Evolutionary conservation across 192 early-diverging fungal genomes (phyloP).

Genomic region (Phycomyces nitens): DNA sequence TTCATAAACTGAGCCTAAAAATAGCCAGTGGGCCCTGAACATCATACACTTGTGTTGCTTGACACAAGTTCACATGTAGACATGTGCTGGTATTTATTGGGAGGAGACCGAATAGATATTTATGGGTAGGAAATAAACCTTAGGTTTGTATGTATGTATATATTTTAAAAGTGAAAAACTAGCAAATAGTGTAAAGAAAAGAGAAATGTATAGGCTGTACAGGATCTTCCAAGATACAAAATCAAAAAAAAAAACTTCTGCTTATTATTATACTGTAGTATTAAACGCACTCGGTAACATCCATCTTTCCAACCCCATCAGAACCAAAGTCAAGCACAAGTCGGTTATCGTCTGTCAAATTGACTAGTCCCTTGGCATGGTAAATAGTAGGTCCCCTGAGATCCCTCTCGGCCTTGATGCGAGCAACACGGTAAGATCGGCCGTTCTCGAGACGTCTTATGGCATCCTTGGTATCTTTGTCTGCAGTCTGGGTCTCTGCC

Average conservation of each 20-base stretch:
- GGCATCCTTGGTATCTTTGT: not conserved
- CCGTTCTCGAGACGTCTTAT: not conserved
- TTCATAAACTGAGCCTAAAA: too few relatives aligned
- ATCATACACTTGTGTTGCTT: too few relatives aligned
- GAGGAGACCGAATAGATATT: too few relatives aligned
- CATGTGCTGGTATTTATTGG: too few relatives aligned
- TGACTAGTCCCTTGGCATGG: not conserved
- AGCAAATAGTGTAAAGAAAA: too few relatives aligned
- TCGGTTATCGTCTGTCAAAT: not conserved
- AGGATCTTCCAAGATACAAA: too few relatives aligned
- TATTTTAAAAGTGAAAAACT: too few relatives aligned
- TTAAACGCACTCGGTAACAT: slow-evolving; percentile 11
- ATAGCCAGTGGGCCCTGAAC: too few relatives aligned
- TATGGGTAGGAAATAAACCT: too few relatives aligned
- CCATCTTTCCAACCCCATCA: not conserved
- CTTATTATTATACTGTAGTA: not conserved
- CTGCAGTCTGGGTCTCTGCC: not conserved
- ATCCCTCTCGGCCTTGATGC: slow-evolving; percentile 6
- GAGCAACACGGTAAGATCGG: slow-evolving; percentile 6
- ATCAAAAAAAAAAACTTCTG: not conserved
- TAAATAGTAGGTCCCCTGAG: slow-evolving; percentile 4
- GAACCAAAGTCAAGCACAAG: slow-evolving; percentile 4
- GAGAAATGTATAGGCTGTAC: too few relatives aligned
- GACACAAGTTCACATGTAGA: too few relatives aligned
- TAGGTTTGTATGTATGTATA: too few relatives aligned